Conservation (phyloP, 768 basidiomycete species). For the Russula sp. region DNA sequence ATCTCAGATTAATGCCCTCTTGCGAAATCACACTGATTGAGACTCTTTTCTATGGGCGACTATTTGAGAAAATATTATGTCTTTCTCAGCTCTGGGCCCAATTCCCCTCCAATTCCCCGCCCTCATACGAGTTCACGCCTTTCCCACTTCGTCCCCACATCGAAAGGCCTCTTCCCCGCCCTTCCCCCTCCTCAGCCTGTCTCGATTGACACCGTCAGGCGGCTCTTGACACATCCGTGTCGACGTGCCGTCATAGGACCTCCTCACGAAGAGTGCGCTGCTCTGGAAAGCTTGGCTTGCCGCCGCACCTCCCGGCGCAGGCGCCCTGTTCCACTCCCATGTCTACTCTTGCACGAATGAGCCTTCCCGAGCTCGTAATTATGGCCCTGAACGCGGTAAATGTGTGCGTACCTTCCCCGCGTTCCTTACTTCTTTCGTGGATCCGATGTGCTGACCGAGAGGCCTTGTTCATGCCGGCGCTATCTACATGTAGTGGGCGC, state of each 20-base stretch:
- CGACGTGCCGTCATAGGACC: background rate
- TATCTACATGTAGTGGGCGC: conserved; percentile 16
- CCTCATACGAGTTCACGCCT: no score
- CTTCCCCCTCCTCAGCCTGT: no score
- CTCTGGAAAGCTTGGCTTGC: background rate
- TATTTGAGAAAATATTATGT: no score
- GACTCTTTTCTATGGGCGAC: no score
- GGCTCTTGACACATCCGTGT: no score
- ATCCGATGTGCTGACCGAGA: background rate
- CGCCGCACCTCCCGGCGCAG: background rate
- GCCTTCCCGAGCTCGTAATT: background rate
- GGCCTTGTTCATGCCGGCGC: background rate
- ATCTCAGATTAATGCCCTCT: conserved; percentile 3
- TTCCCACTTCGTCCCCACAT: no score
- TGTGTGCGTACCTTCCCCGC: background rate
- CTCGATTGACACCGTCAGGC: no score
- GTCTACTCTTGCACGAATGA: background rate
- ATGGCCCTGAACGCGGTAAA: background rate
- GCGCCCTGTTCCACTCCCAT: background rate
- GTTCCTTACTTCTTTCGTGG: background rate
- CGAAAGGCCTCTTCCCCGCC: background rate
- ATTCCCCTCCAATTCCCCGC: no score
- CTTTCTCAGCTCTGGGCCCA: no score
- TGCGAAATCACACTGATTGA: no score
- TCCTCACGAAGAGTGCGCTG: background rate